Evolutionary conservation across 495 filamentous ascomycete species (phyloP).

Genomic region (Trichoderma asperelloides): DNA sequence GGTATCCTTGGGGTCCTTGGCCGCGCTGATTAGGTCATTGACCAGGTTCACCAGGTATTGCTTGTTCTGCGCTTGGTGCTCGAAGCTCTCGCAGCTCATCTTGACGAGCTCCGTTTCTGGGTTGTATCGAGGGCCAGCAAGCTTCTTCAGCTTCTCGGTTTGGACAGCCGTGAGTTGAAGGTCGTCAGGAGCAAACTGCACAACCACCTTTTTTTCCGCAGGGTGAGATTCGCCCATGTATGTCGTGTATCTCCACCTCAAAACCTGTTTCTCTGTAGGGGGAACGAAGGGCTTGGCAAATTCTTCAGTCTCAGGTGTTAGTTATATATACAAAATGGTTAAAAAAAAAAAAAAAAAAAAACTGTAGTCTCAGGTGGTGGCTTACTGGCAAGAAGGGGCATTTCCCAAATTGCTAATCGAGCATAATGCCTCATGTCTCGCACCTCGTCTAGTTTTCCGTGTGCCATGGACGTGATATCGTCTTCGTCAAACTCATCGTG

Average conservation of each 20-base stretch:
- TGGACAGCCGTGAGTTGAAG: conserved; percentile 56
- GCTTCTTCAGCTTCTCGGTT: conserved; percentile 73
- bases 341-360: background rate
- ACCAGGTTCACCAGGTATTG: conserved; percentile 78
- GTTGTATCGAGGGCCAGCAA: conserved; percentile 84
- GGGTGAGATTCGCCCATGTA: conserved; percentile 94
- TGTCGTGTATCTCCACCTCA: conserved; percentile 94
- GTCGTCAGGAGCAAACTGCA: conserved; percentile 73
- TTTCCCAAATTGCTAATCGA: conserved; percentile 85
- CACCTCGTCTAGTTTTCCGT: conserved; percentile 81
- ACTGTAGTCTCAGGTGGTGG: conserved; percentile 6
- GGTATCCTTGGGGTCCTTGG: conserved; percentile 66
- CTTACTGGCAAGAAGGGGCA: conserved; percentile 84
- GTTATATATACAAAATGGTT: background rate
- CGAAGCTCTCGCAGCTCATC: conserved; percentile 86
- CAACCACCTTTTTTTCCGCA: conserved; percentile 82
- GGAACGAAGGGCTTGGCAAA: conserved; percentile 73
- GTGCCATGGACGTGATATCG: conserved; percentile 71
- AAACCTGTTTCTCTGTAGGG: conserved; percentile 52
- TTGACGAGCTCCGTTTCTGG: conserved; percentile 73
- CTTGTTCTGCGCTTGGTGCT: conserved; percentile 90
- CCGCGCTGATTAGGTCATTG: conserved; percentile 60
- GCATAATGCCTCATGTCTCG: conserved; percentile 84
- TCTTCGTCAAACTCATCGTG: conserved; percentile 49
- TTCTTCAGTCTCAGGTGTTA: conserved; percentile 43